Percentiles rank a stretch among this genome's conserved stretches.
phyloP scores from a whole-genome alignment of 2,329 filamentous ascomycete species.

The Microthyrium microscopicum region DNA sequence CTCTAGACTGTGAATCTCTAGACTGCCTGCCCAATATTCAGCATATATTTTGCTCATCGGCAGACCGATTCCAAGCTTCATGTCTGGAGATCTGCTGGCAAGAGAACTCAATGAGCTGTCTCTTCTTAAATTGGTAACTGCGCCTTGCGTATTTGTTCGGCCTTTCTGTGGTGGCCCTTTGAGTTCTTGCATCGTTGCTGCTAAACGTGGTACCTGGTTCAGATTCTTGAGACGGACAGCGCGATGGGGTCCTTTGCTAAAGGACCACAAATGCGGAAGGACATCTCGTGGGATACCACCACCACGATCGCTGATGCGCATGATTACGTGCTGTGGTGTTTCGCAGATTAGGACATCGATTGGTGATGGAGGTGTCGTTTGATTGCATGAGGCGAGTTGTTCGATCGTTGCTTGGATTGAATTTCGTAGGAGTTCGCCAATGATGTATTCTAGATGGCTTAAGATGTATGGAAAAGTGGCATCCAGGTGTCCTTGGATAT shows the following conservation, averaged over 20 bases:
- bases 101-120: conserved; percentile 60
- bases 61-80: conserved; percentile 80
- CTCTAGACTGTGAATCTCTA: conserved; percentile 83
- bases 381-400: conserved; percentile 35
- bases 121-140: not conserved
- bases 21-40: conserved; percentile 90
- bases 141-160: conserved; percentile 10
- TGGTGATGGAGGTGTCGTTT: conserved; percentile 48
- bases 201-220: conserved; percentile 72
- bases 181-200: conserved; percentile 83
- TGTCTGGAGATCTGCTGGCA: conserved; percentile 66
- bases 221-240: conserved; percentile 70
- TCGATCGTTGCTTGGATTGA: conserved; percentile 87
- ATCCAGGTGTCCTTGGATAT: conserved; percentile 66
- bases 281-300: conserved; percentile 78
- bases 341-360: conserved; percentile 94
- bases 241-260: conserved; percentile 77
- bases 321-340: conserved; percentile 84
- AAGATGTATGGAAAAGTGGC: conserved; percentile 94
- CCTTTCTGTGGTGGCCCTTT: conserved; percentile 23
- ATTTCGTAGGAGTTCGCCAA: conserved; percentile 87
- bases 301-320: conserved; percentile 87
- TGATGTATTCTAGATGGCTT: conserved; percentile 90
- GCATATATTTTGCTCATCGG: conserved; percentile 90
- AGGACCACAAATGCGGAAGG: conserved; percentile 87